Conservation (phyloP, 352 stramenopile species). For the Globisporangium mamillatum region DNA sequence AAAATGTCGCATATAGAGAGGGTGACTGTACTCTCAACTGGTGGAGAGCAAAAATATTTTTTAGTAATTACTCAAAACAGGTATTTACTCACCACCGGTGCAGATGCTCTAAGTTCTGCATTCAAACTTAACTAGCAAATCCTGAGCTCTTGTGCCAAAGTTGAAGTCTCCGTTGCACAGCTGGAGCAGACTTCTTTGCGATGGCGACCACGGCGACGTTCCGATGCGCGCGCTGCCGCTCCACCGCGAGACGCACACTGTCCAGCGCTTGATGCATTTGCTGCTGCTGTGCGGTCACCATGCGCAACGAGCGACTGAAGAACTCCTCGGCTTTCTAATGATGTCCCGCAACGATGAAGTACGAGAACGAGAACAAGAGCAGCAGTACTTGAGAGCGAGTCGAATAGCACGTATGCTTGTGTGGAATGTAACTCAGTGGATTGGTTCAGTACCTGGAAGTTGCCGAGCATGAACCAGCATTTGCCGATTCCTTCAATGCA, state of each 20-base stretch:
- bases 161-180: constrained; percentile 17
- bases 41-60: no score
- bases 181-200: constrained; percentile 20
- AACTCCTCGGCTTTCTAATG: constrained; percentile 38
- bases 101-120: no score
- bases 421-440: background rate
- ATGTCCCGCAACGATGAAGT: background rate
- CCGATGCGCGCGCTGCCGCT: constrained; percentile 44
- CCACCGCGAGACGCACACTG: background rate
- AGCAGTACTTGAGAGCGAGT: background rate
- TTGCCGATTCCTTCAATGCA: constrained; percentile 50
- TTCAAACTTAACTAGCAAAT: background rate
- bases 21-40: no score
- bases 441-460: constrained; percentile 37
- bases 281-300: background rate
- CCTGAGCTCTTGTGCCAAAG: no score
- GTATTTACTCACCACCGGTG: no score
- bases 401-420: background rate
- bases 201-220: constrained; percentile 65
- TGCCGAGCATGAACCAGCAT: constrained; percentile 50
- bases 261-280: background rate
- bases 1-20: no score
- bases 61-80: no score
- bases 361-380: background rate
- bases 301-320: constrained; percentile 38